These are phyloP conservation scores for Pezicula neosporulosa DNA, from an alignment of 2,329 filamentous ascomycete genomes.

Conservation along the genomic window DNA sequence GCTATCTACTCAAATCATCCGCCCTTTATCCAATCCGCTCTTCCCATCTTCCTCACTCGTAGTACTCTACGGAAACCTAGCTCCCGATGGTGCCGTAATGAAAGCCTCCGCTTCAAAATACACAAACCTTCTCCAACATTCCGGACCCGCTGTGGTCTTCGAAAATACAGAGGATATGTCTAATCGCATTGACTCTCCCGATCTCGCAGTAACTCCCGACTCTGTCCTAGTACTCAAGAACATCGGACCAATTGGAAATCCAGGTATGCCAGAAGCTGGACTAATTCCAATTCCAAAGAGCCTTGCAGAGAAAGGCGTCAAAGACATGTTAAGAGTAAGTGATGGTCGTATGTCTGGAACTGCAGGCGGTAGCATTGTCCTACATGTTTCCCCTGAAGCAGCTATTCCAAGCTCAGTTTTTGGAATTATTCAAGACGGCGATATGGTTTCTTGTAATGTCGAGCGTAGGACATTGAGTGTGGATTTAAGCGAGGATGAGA, in stretches of 20 bases:
- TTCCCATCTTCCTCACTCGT: conserved; percentile 41
- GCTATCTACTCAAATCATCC: conserved; percentile 38
- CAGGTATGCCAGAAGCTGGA: conserved; percentile 50
- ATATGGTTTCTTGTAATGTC: conserved; percentile 42
- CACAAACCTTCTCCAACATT: conserved; percentile 37
- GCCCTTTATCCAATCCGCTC: conserved; percentile 40
- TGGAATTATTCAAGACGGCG: conserved; percentile 43
- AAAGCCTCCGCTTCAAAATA: conserved; percentile 49
- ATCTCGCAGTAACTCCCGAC: conserved; percentile 38
- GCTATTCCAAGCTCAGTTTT: conserved; percentile 42
- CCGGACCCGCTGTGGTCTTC: conserved; percentile 44
- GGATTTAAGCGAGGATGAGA: conserved; percentile 22
- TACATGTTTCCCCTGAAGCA: conserved; percentile 51
- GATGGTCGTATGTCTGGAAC: conserved; percentile 54
- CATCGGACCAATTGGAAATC: conserved; percentile 47
- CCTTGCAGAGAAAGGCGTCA: conserved; percentile 40
- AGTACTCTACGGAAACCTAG: conserved; percentile 43
- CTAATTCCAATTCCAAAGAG: conserved; percentile 48
- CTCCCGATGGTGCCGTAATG: conserved; percentile 43
- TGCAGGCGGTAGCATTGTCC: conserved; percentile 49
- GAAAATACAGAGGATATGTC: conserved; percentile 43
- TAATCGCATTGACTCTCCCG: conserved; percentile 39
- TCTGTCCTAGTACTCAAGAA: conserved; percentile 44
- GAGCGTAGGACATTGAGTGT: conserved; percentile 37
- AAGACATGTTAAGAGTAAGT: conserved; percentile 49